Conservation (phyloP, 129 eudicot genomes). For the Silybum marianum region DNA sequence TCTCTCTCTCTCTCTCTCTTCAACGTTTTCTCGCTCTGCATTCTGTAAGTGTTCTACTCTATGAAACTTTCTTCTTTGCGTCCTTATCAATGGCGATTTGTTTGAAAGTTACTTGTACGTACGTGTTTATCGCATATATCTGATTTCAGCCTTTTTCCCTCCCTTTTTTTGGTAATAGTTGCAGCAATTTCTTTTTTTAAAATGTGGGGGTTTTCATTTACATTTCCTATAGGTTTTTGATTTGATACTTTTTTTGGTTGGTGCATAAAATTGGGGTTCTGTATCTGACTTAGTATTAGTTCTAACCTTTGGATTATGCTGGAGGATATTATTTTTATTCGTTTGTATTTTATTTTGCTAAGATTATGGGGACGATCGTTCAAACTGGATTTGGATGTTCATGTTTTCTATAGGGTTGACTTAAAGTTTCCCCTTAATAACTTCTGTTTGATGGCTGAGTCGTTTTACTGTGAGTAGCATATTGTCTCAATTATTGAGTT, state of each 20-base stretch:
- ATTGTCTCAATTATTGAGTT: not conserved
- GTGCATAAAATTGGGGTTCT: not conserved
- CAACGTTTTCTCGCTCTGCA: constrained; percentile 14
- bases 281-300: not conserved
- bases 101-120: not conserved
- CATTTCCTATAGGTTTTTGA: not conserved
- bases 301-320: not conserved
- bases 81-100: constrained; percentile 12
- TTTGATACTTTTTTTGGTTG: not conserved
- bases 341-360: not conserved
- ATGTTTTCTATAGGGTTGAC: not conserved
- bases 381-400: not conserved
- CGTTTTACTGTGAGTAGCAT: not conserved
- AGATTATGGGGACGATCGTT: not conserved
- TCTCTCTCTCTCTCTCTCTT: not conserved
- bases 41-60: constrained; percentile 11
- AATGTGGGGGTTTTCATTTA: not conserved
- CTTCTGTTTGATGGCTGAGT: not conserved
- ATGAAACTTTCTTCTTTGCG: not conserved
- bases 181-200: not conserved
- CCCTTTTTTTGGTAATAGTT: not conserved
- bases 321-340: not conserved
- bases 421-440: not conserved
- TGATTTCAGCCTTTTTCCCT: not conserved
- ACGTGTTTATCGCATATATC: not conserved